A percentile compares a stretch with the other conserved stretches of the same genome.
These are phyloP conservation scores for Lathyrus aphaca DNA, from an alignment of 306 rosid genomes.

Conservation along the genomic window DNA sequence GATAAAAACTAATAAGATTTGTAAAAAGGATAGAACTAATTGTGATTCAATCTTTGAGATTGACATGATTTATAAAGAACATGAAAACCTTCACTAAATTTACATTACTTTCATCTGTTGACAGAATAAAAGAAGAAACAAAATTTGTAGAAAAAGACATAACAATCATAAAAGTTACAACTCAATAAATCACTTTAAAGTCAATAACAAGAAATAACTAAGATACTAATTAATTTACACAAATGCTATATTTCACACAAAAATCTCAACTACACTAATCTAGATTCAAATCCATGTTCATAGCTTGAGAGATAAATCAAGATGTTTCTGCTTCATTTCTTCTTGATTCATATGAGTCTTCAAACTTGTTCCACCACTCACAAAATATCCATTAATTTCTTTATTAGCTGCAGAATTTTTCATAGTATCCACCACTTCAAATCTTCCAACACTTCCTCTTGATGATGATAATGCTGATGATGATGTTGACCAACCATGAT, in stretches of 20 bases:
- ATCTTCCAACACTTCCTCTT: conserved; percentile 56
- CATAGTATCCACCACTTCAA: conserved; percentile 41
- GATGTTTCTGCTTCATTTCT: conserved; percentile 61
- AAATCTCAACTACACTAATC: conserved; percentile 34
- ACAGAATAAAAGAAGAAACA: conserved; percentile 10
- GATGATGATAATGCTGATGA: conserved; percentile 30
- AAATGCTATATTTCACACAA: conserved; percentile 39
- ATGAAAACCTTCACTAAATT: background rate
- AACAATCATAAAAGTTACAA: conserved; percentile 33
- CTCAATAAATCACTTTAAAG: conserved; percentile 39
- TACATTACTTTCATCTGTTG: conserved; percentile 23
- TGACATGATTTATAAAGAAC: conserved; percentile 20
- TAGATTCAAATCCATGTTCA: conserved; percentile 24
- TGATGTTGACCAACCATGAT: conserved; percentile 52
- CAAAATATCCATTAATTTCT: conserved; percentile 33
- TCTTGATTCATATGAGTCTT: conserved; percentile 46
- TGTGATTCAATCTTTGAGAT: conserved; percentile 3
- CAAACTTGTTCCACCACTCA: conserved; percentile 40
- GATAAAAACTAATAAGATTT: background rate
- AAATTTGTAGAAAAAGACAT: conserved; percentile 27
- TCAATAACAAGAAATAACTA: conserved; percentile 32
- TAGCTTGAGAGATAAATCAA: conserved; percentile 80
- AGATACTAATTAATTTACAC: conserved; percentile 46
- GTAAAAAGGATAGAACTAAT: conserved; percentile 14
- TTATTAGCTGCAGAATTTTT: conserved; percentile 43